These are phyloP conservation scores for Leccinum fuscescens DNA, from an alignment of 1,284 basidiomycete species.

Conservation along the genomic window DNA sequence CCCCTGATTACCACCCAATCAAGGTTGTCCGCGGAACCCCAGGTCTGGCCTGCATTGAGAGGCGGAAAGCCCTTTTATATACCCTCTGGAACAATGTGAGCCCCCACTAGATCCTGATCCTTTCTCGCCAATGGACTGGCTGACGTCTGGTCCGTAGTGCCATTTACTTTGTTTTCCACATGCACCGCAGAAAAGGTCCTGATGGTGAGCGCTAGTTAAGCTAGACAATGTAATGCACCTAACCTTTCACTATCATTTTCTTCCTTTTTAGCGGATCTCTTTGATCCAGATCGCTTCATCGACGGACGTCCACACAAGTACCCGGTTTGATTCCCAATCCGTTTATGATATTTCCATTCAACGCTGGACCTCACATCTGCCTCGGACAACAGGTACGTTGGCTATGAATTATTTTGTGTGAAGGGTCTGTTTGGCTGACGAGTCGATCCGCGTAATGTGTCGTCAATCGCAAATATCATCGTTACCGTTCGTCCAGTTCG, in stretches of 20 bases:
- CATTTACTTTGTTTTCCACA: constrained; percentile 31
- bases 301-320: constrained; percentile 36
- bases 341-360: constrained; percentile 50
- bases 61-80: constrained; percentile 26
- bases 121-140: background rate
- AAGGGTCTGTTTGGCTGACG: background rate
- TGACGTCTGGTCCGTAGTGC: constrained; percentile 15
- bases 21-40: constrained; percentile 31
- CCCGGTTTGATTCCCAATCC: constrained; percentile 27
- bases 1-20: constrained; percentile 6
- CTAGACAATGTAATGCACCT: background rate
- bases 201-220: constrained; percentile 28
- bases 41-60: constrained; percentile 20
- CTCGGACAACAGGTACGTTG: constrained; percentile 43
- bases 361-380: constrained; percentile 48
- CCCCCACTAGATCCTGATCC: background rate
- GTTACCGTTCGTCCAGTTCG: constrained; percentile 30
- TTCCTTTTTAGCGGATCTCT: constrained; percentile 34
- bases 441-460: background rate
- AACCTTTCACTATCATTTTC: background rate
- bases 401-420: background rate
- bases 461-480: background rate
- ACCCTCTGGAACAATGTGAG: constrained; percentile 23
- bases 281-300: constrained; percentile 52
- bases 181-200: constrained; percentile 38